Percentiles rank a stretch among this genome's conserved stretches.
phyloP scores from a whole-genome alignment of 2,329 filamentous ascomycete genomes.

The Cercospora janseana region DNA sequence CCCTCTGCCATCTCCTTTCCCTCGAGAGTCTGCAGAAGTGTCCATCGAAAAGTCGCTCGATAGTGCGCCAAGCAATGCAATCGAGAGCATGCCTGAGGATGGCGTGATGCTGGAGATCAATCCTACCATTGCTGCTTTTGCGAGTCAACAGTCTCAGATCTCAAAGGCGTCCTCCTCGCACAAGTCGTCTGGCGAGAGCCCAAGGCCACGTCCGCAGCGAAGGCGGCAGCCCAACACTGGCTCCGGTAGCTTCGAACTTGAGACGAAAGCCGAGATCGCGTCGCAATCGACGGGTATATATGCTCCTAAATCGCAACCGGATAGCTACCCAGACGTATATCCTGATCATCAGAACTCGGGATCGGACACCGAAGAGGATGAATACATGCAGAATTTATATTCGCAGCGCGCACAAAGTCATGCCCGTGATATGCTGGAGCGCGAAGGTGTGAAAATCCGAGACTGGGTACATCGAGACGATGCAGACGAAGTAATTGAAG shows the following conservation, averaged over 20 bases:
- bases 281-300: not conserved
- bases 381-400: slow-evolving; percentile 20
- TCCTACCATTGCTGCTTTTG: slow-evolving; percentile 12
- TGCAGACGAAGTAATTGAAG: slow-evolving; percentile 24
- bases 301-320: not conserved
- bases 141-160: not conserved
- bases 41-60: not conserved
- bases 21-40: slow-evolving; percentile 19
- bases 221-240: not conserved
- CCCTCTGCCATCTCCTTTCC: slow-evolving; percentile 39
- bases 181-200: no score
- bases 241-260: not conserved
- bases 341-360: slow-evolving; percentile 12
- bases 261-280: not conserved
- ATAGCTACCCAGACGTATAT: slow-evolving; percentile 2
- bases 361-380: slow-evolving; percentile 28
- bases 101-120: slow-evolving; percentile 12
- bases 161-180: no score
- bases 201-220: no score
- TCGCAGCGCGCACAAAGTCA: slow-evolving; percentile 9
- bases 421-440: slow-evolving; percentile 10
- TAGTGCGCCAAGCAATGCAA: not conserved
- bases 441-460: slow-evolving; percentile 16
- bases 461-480: slow-evolving; percentile 21
- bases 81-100: slow-evolving; percentile 1